These are phyloP conservation scores for Beauveria medogensis DNA, from an alignment of 2,329 filamentous ascomycete species.

Conservation along the genomic window DNA sequence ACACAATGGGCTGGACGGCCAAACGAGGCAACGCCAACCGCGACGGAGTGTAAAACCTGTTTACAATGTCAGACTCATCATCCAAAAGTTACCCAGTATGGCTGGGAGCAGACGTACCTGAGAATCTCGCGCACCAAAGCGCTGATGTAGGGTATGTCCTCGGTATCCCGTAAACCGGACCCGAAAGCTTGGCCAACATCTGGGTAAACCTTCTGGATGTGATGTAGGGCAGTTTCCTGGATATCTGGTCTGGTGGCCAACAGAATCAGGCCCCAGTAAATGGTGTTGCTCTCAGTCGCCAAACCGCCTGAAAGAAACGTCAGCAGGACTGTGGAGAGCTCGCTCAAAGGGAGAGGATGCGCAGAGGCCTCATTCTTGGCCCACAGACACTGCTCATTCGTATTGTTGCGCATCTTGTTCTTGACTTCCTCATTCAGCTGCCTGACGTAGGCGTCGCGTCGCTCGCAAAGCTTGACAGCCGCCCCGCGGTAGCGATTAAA, in stretches of 20 bases:
- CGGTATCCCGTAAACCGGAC: not conserved
- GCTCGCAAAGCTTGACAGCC: not conserved
- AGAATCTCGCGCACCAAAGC: slow-evolving; percentile 3
- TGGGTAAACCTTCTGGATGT: not conserved
- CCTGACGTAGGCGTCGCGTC: not conserved
- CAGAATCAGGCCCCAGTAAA: not conserved
- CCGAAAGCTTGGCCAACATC: not conserved
- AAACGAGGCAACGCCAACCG: not conserved
- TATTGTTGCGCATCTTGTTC: not conserved
- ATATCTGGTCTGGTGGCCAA: not conserved
- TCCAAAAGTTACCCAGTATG: not conserved
- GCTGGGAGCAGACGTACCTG: not conserved
- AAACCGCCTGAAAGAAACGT: not conserved
- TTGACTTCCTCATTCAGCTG: slow-evolving; percentile 2
- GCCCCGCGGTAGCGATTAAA: not conserved
- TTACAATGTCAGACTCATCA: not conserved
- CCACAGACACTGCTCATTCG: not conserved
- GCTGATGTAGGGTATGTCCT: slow-evolving; percentile 2
- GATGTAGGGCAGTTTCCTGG: not conserved
- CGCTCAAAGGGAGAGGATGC: not conserved
- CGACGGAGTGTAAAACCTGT: not conserved
- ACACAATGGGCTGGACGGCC: not conserved
- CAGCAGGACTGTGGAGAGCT: slow-evolving; percentile 1
- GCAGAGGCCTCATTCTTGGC: not conserved
- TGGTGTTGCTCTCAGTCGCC: slow-evolving; percentile 1